Evolutionary conservation across 768 basidiomycete genomes (phyloP).

Genomic region (Cystoderma amianthinum): DNA sequence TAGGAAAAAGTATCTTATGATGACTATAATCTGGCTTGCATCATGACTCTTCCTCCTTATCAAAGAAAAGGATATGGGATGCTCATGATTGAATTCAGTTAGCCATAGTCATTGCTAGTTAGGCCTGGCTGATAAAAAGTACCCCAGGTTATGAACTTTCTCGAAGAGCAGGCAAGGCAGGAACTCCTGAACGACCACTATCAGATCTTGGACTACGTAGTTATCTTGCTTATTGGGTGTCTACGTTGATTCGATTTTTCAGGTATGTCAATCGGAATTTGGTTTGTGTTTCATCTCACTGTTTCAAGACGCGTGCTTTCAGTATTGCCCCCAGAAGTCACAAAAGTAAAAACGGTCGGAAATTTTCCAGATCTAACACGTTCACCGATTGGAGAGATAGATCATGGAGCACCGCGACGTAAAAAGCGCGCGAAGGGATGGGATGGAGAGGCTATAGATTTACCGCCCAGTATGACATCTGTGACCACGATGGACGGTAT

Average conservation of each 20-base stretch:
- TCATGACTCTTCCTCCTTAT: slow-evolving; percentile 90
- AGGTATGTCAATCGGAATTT: slow-evolving; percentile 31
- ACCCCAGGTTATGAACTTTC: slow-evolving; percentile 86
- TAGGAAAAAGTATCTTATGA: slow-evolving; percentile 96
- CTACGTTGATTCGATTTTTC: slow-evolving; percentile 79
- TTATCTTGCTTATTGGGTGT: slow-evolving; percentile 86
- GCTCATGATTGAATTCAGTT: slow-evolving; percentile 98
- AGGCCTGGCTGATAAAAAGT: too few relatives aligned
- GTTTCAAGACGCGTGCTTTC: slow-evolving; percentile 45
- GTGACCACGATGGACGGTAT: slow-evolving; percentile 35
- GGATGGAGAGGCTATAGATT: slow-evolving; percentile 57
- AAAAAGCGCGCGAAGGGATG: slow-evolving; percentile 59
- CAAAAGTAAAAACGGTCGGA: slow-evolving; percentile 36
- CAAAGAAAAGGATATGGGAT: slow-evolving; percentile 89
- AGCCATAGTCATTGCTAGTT: too few relatives aligned
- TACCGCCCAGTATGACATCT: slow-evolving; percentile 21
- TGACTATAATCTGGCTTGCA: slow-evolving; percentile 95
- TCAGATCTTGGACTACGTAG: slow-evolving; percentile 89
- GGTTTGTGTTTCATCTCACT: neutral
- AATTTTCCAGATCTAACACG: slow-evolving; percentile 32
- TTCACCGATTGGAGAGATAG: slow-evolving; percentile 22
- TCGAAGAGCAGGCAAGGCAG: slow-evolving; percentile 67
- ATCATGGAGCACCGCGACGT: slow-evolving; percentile 21
- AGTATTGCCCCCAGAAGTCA: slow-evolving; percentile 47
- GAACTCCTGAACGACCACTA: slow-evolving; percentile 92